Evolutionary conservation across 805 yeast species (phyloP).

Genomic region (Candida adriatica): DNA sequence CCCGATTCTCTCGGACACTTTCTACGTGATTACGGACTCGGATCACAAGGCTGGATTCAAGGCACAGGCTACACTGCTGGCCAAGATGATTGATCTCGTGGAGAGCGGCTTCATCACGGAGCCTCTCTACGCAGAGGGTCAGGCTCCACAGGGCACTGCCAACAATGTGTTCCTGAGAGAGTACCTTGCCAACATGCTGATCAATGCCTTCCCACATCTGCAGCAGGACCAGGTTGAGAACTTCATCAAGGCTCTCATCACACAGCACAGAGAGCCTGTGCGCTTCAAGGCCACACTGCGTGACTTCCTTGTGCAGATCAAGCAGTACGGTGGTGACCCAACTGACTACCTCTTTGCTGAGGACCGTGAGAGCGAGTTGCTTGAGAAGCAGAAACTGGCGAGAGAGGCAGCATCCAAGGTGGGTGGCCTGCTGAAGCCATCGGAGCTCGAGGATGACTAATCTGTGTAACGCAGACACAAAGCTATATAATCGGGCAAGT

Average conservation of each 20-base stretch:
- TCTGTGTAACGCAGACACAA: background rate
- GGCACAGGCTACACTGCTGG: slow-evolving; percentile 76
- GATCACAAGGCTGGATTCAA: slow-evolving; percentile 97
- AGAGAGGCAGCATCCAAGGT: slow-evolving; percentile 78
- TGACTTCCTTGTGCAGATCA: slow-evolving; percentile 94
- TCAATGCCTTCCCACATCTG: slow-evolving; percentile 88
- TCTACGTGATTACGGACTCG: slow-evolving; percentile 89
- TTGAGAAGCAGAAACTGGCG: slow-evolving; percentile 62
- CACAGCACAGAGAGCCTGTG: slow-evolving; percentile 62
- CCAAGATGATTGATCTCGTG: slow-evolving; percentile 77
- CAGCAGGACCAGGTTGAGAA: slow-evolving; percentile 74
- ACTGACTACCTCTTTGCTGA: slow-evolving; percentile 93
- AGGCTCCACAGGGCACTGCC: slow-evolving; percentile 80
- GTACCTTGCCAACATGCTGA: slow-evolving; percentile 73
- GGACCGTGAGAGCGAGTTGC: slow-evolving; percentile 73
- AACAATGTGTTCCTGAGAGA: slow-evolving; percentile 74
- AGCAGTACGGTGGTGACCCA: slow-evolving; percentile 92
- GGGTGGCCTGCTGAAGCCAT: slow-evolving; percentile 92
- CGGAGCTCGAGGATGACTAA: slow-evolving; percentile 78
- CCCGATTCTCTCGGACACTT: slow-evolving; percentile 85
- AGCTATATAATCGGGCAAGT: too few relatives aligned
- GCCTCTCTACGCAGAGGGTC: slow-evolving; percentile 74
- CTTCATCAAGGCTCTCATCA: slow-evolving; percentile 71
- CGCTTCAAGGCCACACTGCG: slow-evolving; percentile 81
- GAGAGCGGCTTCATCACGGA: slow-evolving; percentile 66